Evolutionary conservation across 805 yeast species (phyloP), one percentile per base, ranked within the genome.

Genomic region (Clavispora vitiphila): DNA sequence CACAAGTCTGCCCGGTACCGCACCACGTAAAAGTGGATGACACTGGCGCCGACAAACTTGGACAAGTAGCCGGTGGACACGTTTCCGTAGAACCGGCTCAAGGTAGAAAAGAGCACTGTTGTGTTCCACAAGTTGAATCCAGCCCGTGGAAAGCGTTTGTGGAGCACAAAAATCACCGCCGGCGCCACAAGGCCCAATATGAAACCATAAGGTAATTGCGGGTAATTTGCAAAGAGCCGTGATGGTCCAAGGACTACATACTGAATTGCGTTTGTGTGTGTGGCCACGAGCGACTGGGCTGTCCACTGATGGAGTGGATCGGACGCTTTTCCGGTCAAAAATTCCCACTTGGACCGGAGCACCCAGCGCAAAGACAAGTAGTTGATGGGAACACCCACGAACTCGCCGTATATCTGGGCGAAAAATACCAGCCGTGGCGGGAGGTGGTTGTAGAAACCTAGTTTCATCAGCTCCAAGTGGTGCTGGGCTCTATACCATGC

Each of bases 221-320:
- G 66, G 44, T 74, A 74, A 35, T 67, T 55, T n/a, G 51, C 52
- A 44, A 74, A 74, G 5, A 74, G 55, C 23, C 69, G 55, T n/a
- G 56, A 50, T 0, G 79, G 79, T 0, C 79, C 79, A 38, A 74
- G 55, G 1, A 74, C 60, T n/a, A 73, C 77, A 44, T 74, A 74
- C 46, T 71, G 77, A 24, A 74, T 65, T 9, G 78, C 74, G 49
- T 73, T 74, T n/a, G 75, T 67, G 49, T 73, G 71, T 44, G 61
- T 64, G 14, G 62, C 55, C 25, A 63, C 57, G 24, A 74, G 60
- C 5, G 60, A 45, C 46, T 74, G 78, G 2, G 75, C 78, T 2
- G 77, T 73, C 78, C 78, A 74, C 50, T 74, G 79, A 43, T 71
- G 72, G 20, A 73, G 55, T 1, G 77, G 74, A 50, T 74, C 79